Base-by-base conservation (phyloP, 768 basidiomycete genomes). In the Suillus decipiens region DNA sequence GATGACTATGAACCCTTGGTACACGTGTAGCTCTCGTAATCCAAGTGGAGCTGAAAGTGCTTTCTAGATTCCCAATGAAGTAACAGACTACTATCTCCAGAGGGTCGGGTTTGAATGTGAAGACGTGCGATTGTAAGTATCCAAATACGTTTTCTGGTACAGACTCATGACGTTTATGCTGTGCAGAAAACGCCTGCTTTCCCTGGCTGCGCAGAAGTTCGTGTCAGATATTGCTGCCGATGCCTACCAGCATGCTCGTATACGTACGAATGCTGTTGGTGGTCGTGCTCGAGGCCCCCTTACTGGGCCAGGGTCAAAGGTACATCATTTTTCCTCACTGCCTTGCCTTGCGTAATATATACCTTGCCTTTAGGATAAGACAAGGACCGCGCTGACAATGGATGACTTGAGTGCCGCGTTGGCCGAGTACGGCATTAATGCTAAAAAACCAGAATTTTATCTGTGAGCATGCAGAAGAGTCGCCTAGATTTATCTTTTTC, bases 1-100 rank as follows among this genome's bases (percentile, higher is more conserved):
- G 96, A 99, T 69, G 95, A 96, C 55, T 98, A 97, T 72, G 93
- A 98, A 71, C 96, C 96, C 50, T 75, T 99, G 74, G 96, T 96
- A 70, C 63, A 86, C 77, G 28, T 1, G 34, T 36, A 6, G 17
- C 55, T 56, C 28, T 56, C 37, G 24, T 39, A 51, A 56, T 56
- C 15, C 22, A 39, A 24, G 22, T 39, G 36, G 37, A 55, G 61
- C 48, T 57, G 33, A 55, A 1, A 50, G 42, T 36, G 39, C 59
- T 28, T n/a, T 33, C 50, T 72, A 98, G 96, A 93, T 99, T 65
- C 96, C 96, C 0, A 96, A 95, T 73, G 96, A 99, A 75, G 94
- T 99, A 28, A 97, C 96, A 4, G 94, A 97, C 71, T 97, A 96
- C 75, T 99, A 97, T 77, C 86, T 99, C 12, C 95, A 99, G 74